Evolutionary conservation across 805 yeast species (phyloP), one percentile per base, ranked within the genome.

Genomic region (Ogataea allantospora): DNA sequence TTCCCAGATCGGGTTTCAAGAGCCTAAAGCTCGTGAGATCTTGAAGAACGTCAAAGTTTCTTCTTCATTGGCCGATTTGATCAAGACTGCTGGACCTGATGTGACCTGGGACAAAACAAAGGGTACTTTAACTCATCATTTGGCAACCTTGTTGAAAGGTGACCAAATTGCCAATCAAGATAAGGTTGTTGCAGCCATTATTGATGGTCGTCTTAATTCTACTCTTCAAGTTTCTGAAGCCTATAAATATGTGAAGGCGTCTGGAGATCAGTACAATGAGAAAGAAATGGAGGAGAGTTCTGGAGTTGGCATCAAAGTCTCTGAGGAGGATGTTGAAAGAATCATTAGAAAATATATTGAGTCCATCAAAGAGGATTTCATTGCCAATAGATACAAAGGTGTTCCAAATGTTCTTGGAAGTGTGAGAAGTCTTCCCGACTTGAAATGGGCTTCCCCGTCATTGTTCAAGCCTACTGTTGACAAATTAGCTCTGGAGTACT

Each of bases 361-460:
- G 13, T 66, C 65, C 5, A 72, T 83, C 60, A 75, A 73, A 54
- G 75, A 66, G 1, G 81, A 74, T 17, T 78, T 93, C 44, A 66
- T 66, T 44, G 66, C 71, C n/a, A 77, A 83, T 60, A 77, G 99
- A 60, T 93, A 93, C 64, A 78, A 83, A 50, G 63, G 77, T 18
- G 81, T 91, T 37, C 91, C 96, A 16, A 71, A 78, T 16, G 67
- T 88, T 8, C 71, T 91, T 64, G 89, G 88, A 3, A 81, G 79
- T 30, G 77, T 86, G 44, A 88, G 86, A 71, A 75, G 71, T 48
- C 55, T 88, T 30, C 81, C 88, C 4, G 77, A 68, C 13, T 72
- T 93, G 62, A 88, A 86, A 65, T 93, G 96, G 96, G 98, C 98
- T 7, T 75, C 83, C 32, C 95, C 97, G 24, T 75, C 80, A 35